Base-by-base conservation (phyloP, 257 asterid species). In the Scutellaria barbata region DNA sequence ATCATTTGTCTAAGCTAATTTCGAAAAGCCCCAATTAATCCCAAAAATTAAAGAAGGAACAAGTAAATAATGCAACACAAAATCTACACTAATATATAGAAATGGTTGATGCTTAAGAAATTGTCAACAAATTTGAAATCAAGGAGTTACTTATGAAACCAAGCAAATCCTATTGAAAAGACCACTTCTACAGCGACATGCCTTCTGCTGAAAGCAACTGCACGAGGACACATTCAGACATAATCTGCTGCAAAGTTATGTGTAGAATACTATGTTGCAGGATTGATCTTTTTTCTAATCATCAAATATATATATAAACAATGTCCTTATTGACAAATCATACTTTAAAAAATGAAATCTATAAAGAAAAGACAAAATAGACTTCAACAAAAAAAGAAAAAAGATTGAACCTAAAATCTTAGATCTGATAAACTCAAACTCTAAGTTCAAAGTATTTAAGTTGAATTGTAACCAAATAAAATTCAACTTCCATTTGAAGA, bases 131-230 rank as follows among this genome's bases (percentile, higher is more conserved):
- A 42, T 35, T 42, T 55, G 79, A 71, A 56, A 64, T 42, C 67
- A 59, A 60, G 63, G 57, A 71, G 17, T 73, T 69, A 25, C 69
- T 73, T 76, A 80, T 69, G 17, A 47, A 73, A 16, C 57, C 56
- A 77, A 72, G 76, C 68, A 77, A 81, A 74, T 74, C 68, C 54
- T 20, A 56, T 3, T 60, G 75, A 77, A 39, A 59, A 73, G 80
- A 77, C 82, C 20, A 57, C 73, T 66, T 66, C 43, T 80, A 73
- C 75, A 74, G 70, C 57, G 67, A 76, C 75, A 46, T 82, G 82
- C 68, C 84, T 76, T 76, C 9, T 18, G 76, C 55, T 64, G 72
- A 79, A 81, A 84, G 88, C 84, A 79, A 81, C 81, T 72, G 41
- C 74, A 78, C 11, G 16, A 14, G 35, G 76, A 76, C 7, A 70